Conservation (phyloP, 192 early-diverging fungal genomes). For the Mortierella claussenii region DNA sequence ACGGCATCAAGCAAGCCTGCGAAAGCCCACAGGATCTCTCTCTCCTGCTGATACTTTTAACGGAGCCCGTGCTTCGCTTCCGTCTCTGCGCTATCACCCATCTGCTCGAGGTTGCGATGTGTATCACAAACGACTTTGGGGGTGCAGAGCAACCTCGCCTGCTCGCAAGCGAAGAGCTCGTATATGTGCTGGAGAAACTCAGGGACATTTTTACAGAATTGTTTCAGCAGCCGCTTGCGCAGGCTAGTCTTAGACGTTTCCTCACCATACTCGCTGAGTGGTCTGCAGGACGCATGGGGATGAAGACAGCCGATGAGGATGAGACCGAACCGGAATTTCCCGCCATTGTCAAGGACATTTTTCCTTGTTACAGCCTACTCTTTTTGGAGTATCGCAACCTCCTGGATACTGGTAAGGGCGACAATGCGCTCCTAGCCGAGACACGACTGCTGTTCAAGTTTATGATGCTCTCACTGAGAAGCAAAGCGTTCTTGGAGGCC, state of each 20-base stretch:
- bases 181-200: constrained; percentile 20
- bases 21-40: background rate
- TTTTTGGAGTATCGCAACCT: constrained; percentile 21
- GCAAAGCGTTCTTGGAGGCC: background rate
- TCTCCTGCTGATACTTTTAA: constrained; percentile 6
- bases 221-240: constrained; percentile 4
- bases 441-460: constrained; percentile 9
- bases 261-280: background rate
- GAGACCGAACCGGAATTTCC: background rate
- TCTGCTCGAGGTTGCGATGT: constrained; percentile 28
- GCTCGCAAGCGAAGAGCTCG: constrained; percentile 1
- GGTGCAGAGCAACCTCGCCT: constrained; percentile 13
- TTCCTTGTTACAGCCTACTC: constrained; percentile 9
- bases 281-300: background rate
- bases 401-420: background rate
- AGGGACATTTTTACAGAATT: constrained; percentile 17
- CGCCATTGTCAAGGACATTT: constrained; percentile 10
- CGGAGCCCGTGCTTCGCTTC: constrained; percentile 16
- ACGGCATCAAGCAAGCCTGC: background rate
- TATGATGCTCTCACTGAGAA: constrained; percentile 16
- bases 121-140: constrained; percentile 6
- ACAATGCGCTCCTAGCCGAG: constrained; percentile 4
- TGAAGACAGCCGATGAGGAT: background rate
- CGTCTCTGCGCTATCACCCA: constrained; percentile 28
- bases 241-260: constrained; percentile 6